Evolutionary conservation across 2,329 filamentous ascomycete genomes (phyloP).

Genomic region (Didymella glomerata): DNA sequence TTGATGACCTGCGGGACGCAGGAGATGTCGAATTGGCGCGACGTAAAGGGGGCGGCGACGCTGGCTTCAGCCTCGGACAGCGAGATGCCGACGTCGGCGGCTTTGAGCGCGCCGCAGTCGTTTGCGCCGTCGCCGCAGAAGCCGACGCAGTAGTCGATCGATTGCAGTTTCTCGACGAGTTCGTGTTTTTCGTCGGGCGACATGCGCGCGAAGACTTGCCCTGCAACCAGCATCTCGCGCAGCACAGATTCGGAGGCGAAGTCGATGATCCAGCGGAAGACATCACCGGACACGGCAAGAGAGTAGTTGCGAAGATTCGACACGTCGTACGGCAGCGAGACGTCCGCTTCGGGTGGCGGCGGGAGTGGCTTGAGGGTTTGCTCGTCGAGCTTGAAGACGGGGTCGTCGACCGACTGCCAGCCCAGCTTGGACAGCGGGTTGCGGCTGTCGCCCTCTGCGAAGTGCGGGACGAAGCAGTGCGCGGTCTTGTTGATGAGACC

Average conservation of each 20-base stretch:
- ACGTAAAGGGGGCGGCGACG: conserved; percentile 97
- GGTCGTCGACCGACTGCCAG: conserved; percentile 97
- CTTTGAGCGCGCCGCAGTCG: conserved; percentile 95
- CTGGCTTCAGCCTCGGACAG: conserved; percentile 97
- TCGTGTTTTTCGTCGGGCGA: conserved; percentile 99
- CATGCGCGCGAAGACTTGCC: conserved; percentile 97
- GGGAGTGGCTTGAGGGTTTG: conserved; percentile 81
- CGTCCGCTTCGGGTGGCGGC: conserved; percentile 74
- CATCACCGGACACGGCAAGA: conserved; percentile 87
- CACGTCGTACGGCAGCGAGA: conserved; percentile 85
- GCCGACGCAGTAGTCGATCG: conserved; percentile 91
- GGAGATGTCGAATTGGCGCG: conserved; percentile 92
- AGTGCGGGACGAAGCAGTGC: conserved; percentile 93
- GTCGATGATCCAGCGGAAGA: conserved; percentile 96
- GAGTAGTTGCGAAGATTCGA: conserved; percentile 85
- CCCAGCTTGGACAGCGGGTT: conserved; percentile 76
- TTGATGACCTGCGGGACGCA: conserved; percentile 93
- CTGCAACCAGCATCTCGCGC: conserved; percentile 85
- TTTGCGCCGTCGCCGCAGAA: conserved; percentile 99
- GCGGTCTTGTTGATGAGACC: conserved; percentile 79
- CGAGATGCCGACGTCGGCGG: conserved; percentile 96
- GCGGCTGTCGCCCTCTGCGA: conserved; percentile 77
- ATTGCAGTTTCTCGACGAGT: conserved; percentile 94
- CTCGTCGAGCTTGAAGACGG: conserved; percentile 77
- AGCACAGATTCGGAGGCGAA: conserved; percentile 84